Evolutionary conservation across 169 alveolate species (phyloP).

Genomic region (Eimeria praecox): DNA sequence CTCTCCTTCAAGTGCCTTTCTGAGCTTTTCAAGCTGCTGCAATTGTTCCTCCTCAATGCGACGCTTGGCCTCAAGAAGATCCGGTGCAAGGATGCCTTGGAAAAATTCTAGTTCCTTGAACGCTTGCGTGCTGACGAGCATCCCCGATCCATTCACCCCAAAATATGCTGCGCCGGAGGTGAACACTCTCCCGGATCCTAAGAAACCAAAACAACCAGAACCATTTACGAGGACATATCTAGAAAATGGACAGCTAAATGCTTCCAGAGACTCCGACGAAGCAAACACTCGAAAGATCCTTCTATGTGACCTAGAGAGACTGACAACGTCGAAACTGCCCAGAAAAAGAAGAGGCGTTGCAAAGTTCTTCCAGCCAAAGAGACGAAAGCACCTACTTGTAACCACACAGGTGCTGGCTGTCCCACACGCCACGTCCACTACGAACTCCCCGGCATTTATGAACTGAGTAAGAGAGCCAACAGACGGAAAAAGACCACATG

Average conservation of each 20-base stretch:
- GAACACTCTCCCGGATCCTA: constrained; percentile 67
- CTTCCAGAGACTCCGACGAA: neutral
- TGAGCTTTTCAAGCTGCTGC: constrained; percentile 40
- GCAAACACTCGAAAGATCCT: neutral
- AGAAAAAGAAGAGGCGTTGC: neutral
- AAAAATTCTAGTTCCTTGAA: constrained; percentile 53
- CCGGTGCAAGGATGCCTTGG: constrained; percentile 12
- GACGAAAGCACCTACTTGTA: constrained; percentile 39
- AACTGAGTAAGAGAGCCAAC: constrained; percentile 29
- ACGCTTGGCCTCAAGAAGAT: constrained; percentile 40
- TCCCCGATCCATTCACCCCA: constrained; percentile 66
- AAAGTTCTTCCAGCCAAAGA: neutral
- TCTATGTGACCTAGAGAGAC: neutral
- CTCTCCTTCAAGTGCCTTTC: neutral
- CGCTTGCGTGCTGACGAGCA: constrained; percentile 47
- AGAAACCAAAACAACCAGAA: neutral
- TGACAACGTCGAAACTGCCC: neutral
- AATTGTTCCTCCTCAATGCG: constrained; percentile 36
- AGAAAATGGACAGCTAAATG: neutral
- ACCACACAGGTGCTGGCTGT: constrained; percentile 63
- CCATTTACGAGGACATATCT: neutral
- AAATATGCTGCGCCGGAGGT: constrained; percentile 67
- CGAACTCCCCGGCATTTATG: constrained; percentile 46
- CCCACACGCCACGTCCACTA: constrained; percentile 76
- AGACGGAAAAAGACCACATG: neutral